These are phyloP conservation scores for Stephania yunnanensis DNA, from an alignment of 164 flowering plant species.

Conservation along the genomic window DNA sequence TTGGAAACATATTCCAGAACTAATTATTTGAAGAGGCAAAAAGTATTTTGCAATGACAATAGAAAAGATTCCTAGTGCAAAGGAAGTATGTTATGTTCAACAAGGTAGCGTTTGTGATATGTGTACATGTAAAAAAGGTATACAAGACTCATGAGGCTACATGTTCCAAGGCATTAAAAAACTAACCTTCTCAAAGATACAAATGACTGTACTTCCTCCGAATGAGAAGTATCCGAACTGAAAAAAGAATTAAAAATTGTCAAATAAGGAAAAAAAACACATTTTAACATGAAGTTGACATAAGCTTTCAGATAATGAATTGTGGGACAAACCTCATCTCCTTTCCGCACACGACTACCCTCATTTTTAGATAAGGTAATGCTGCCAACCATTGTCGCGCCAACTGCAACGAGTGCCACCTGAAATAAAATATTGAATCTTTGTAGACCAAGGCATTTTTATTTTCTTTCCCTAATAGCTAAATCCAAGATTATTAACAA, in stretches of 20 bases:
- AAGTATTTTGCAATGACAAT: background rate
- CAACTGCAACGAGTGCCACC: slow-evolving; percentile 97
- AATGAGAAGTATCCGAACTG: slow-evolving; percentile 98
- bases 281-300: slow-evolving; percentile 10
- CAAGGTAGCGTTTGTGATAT: background rate
- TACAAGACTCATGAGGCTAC: background rate
- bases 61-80: background rate
- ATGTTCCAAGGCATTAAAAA: background rate
- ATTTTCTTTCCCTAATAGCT: background rate
- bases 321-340: slow-evolving; percentile 69
- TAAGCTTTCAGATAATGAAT: background rate
- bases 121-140: background rate
- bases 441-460: background rate
- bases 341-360: slow-evolving; percentile 69
- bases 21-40: background rate
- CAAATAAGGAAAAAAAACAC: background rate
- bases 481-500: background rate
- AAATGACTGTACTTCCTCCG: slow-evolving; percentile 95
- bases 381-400: slow-evolving; percentile 99
- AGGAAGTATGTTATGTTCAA: background rate
- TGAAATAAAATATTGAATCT: slow-evolving; percentile 22
- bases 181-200: slow-evolving; percentile 91
- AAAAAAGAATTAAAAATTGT: slow-evolving; percentile 10
- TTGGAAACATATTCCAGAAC: background rate
- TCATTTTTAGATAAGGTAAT: slow-evolving; percentile 62